Base-by-base conservation (phyloP, 306 rosid genomes). In the Begonia loranthoides region DNA sequence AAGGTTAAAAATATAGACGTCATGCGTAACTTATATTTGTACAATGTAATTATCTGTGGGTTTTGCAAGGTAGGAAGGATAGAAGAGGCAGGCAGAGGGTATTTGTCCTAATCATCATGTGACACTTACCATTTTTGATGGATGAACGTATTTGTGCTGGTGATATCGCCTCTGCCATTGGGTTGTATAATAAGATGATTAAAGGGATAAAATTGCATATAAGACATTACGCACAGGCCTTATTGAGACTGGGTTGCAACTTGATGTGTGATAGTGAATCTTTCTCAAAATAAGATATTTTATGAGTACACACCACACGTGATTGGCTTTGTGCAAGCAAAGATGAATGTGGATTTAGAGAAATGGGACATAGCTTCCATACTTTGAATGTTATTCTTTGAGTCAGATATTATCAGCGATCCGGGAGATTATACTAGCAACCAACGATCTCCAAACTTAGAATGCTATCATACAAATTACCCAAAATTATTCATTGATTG, bases 181-280 rank as follows among this genome's bases (percentile, higher is more conserved):
- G 52, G 28, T 54, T 75, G 66, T 75, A 70, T 65, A 70, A 70
- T 49, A 62, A 55, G 59, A 75, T 70, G 80, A 66, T 59, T 51
- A 65, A 44, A 21, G 70, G 8, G 76, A 70, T 57, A 55, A 54
- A 45, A 52, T 70, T 61, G 67, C 70, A 22, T 70, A 55, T 19
- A 57, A 51, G 59, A 75, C 76, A 62, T 66, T 75, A 60, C 52
- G 59, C 16, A 55, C 41, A 56, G 80, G 80, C 45, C 63, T 70
- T 40, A 43, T 59, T 11, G 54, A 41, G 38, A 60, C 56, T 36
- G 73, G 69, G 57, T 61, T 71, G 57, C 58, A 47, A 17, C 28
- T 56, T 17, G 68, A 28, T 28, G 36, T 28, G 36, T 28, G 36
- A 28, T 28, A 28, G 36, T 28, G 36, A 8, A 28, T 28, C 36